Conservation (phyloP, 2,329 filamentous ascomycete species). For the Sarocladium strictum region DNA sequence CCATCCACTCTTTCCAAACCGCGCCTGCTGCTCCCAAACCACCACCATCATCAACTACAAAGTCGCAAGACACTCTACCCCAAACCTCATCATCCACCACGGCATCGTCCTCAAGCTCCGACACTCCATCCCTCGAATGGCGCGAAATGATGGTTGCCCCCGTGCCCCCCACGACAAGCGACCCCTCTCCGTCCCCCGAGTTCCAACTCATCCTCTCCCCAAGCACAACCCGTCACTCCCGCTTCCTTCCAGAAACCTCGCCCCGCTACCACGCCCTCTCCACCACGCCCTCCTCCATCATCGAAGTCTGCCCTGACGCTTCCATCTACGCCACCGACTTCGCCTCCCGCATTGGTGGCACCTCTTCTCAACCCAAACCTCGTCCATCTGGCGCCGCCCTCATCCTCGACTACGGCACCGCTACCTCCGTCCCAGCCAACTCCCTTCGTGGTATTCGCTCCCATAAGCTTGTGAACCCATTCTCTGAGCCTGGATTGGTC, state of each 20-base stretch:
- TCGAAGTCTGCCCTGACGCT: slow-evolving; percentile 88
- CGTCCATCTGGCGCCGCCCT: slow-evolving; percentile 76
- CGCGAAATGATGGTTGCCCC: slow-evolving; percentile 74
- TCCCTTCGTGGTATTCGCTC: slow-evolving; percentile 81
- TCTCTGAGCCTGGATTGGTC: slow-evolving; percentile 72
- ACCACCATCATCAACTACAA: slow-evolving; percentile 31
- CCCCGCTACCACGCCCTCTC: slow-evolving; percentile 73
- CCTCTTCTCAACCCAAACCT: slow-evolving; percentile 45
- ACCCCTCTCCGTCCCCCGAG: slow-evolving; percentile 60
- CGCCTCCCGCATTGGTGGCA: slow-evolving; percentile 75
- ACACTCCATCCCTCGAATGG: slow-evolving; percentile 52
- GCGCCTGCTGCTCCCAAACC: slow-evolving; percentile 37
- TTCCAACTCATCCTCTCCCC: slow-evolving; percentile 81
- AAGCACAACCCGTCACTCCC: slow-evolving; percentile 71
- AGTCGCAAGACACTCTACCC: slow-evolving; percentile 3
- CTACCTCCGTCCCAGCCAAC: slow-evolving; percentile 73
- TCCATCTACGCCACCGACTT: slow-evolving; percentile 76
- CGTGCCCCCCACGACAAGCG: slow-evolving; percentile 50
- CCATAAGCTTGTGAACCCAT: slow-evolving; percentile 73
- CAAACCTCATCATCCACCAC: not conserved
- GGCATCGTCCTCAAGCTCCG: slow-evolving; percentile 17
- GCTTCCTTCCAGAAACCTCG: slow-evolving; percentile 78
- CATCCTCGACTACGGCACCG: slow-evolving; percentile 91
- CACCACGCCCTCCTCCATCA: slow-evolving; percentile 58
- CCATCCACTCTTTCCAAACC: slow-evolving; percentile 91